These are phyloP conservation scores for Pseudogymnoascus sp. DNA, from an alignment of 2,329 filamentous ascomycete species.

Conservation along the genomic window DNA sequence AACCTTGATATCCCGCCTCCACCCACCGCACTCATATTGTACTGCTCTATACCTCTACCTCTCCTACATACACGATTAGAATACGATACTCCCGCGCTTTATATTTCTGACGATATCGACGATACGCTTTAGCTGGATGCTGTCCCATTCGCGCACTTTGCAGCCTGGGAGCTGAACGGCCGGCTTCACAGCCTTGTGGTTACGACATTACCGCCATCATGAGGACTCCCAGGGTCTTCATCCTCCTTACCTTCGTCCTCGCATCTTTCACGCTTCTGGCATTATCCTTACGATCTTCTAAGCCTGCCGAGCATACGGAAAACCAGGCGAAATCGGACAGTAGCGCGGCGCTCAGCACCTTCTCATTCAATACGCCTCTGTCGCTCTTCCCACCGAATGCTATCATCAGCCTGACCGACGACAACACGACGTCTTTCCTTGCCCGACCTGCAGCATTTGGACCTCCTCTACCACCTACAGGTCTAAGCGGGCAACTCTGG, in stretches of 20 bases:
- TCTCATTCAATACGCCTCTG: constrained; percentile 68
- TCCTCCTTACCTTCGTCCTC: constrained; percentile 26
- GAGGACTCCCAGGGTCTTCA: constrained; percentile 29
- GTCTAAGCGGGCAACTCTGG: constrained; percentile 86
- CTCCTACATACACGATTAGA: constrained; percentile 8
- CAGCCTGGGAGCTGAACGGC: constrained; percentile 24
- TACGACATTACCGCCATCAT: constrained; percentile 21
- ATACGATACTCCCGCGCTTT: background rate
- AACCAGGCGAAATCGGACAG: constrained; percentile 17
- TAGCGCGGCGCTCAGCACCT: constrained; percentile 47
- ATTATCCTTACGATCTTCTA: constrained; percentile 25
- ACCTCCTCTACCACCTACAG: constrained; percentile 63
- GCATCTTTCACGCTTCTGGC: constrained; percentile 26
- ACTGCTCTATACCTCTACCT: background rate
- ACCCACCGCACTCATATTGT: background rate
- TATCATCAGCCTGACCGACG: constrained; percentile 90
- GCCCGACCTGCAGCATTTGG: constrained; percentile 92
- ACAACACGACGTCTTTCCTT: constrained; percentile 96
- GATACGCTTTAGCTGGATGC: constrained; percentile 12
- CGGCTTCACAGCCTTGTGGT: constrained; percentile 18
- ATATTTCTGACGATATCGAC: background rate
- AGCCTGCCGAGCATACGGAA: constrained; percentile 10
- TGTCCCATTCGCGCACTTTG: constrained; percentile 3
- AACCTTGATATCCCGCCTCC: background rate
- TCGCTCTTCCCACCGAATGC: constrained; percentile 92